These are phyloP conservation scores for Eucalyptus sideroxylon DNA, from an alignment of 345 rosid species.

Conservation along the genomic window DNA sequence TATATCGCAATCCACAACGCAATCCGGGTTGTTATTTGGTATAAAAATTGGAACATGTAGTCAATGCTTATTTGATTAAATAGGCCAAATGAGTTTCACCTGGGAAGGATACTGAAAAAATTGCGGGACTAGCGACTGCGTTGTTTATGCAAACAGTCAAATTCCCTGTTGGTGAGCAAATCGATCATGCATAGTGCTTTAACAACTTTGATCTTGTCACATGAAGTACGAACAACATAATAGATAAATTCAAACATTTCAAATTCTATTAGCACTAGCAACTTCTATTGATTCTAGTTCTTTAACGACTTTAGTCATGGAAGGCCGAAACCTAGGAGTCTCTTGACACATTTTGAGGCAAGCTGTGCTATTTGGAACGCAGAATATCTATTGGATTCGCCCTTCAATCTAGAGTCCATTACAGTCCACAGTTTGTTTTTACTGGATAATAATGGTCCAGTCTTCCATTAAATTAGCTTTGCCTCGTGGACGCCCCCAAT, in stretches of 20 bases:
- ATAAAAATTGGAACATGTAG: neutral
- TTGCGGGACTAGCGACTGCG: too few relatives aligned
- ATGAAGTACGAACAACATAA: neutral
- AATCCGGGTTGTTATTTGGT: too few relatives aligned
- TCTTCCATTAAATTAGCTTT: neutral
- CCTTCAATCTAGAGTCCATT: neutral
- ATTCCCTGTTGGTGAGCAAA: too few relatives aligned
- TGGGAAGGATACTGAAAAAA: too few relatives aligned
- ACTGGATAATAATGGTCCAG: neutral
- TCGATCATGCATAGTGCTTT: too few relatives aligned
- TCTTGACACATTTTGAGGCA: neutral
- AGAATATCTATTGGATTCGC: too few relatives aligned
- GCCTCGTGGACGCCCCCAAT: neutral
- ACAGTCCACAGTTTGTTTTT: neutral
- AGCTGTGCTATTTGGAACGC: neutral
- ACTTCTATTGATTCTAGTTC: neutral
- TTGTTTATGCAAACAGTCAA: too few relatives aligned
- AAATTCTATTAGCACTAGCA: neutral
- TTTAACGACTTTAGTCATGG: neutral
- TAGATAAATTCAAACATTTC: neutral
- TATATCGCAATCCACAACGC: too few relatives aligned
- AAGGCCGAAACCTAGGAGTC: neutral
- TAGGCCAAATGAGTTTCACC: too few relatives aligned
- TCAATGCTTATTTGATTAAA: too few relatives aligned
- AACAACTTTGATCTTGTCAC: neutral